Base-by-base conservation (phyloP, 2,329 filamentous ascomycete species). In the Pestalotiopsis sp. region DNA sequence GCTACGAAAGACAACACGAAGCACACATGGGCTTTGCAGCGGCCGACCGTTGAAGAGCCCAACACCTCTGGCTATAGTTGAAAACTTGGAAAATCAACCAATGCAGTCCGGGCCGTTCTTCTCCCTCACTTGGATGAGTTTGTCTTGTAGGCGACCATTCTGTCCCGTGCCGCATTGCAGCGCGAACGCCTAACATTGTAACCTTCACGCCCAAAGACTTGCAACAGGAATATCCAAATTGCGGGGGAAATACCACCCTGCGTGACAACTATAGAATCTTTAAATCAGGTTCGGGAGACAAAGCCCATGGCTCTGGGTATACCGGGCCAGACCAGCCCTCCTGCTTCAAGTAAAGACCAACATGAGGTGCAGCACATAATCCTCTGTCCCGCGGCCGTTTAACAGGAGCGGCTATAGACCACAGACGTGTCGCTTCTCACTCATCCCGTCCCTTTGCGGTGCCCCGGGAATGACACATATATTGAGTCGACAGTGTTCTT, bases 101-200 rank as follows among this genome's bases (percentile, higher is more conserved):
- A n/a, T 52, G 17, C 45, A 52, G 11, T 9, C 17, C 17, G 45
- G 17, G 17, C 45, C 9, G 17, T 20, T 11, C 20, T 52, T n/a
- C n/a, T 9, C 6, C 14, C 17, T n/a, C 45, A 23, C 20, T 40
- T 62, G 31, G 5, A 62, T 36, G 27, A 38, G 38, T 64, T 64
- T 40, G 61, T 57, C 63, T 57, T 20, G 36, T 49, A 45, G n/a
- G n/a, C 40, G 49, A 31, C 63, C 63, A 66, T 56, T 57, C n/a
- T 66, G 49, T 57, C 49, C 63, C 63, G 63, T 66, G 36, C 49
- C 63, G 63, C 63, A 66, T 36, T 66, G 63, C 45, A 66, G n/a
- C 52, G 14, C 25, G 17, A 36, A 65, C 27, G 62, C 36, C 40
- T 17, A 49, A 64, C 25, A 52, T 49, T 23, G 36, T 38, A 17